Conservation (phyloP, 208 protist species). For the Herpetomonas muscarum region DNA sequence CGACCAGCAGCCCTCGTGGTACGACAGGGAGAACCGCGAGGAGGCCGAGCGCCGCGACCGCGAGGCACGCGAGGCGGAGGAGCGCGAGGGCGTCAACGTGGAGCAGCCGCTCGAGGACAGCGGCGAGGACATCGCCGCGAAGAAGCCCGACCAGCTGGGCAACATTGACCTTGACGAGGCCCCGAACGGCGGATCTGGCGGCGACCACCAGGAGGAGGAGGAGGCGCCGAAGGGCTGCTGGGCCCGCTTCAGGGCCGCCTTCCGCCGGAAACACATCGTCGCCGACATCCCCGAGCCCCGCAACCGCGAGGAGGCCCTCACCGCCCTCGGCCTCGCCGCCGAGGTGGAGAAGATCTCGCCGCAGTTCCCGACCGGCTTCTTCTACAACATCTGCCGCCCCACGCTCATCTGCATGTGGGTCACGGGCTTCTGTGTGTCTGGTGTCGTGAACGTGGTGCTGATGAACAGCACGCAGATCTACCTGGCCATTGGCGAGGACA, state of each 20-base stretch:
- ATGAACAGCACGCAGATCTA: constrained; percentile 41
- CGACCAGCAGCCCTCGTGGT: constrained; percentile 14
- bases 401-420: constrained; percentile 38
- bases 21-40: constrained; percentile 2
- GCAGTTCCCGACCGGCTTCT: constrained; percentile 35
- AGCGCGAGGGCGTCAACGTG: not conserved
- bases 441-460: constrained; percentile 24
- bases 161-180: not conserved
- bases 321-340: constrained; percentile 7
- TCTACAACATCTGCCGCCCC: constrained; percentile 27
- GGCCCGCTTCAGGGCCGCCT: constrained; percentile 6
- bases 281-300: not conserved
- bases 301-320: constrained; percentile 9
- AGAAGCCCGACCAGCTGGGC: not conserved
- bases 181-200: not conserved
- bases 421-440: constrained; percentile 29
- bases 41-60: not conserved
- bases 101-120: not conserved
- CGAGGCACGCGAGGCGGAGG: not conserved
- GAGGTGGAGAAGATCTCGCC: constrained; percentile 34
- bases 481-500: constrained; percentile 31
- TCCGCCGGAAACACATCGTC: not conserved
- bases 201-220: not conserved
- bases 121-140: not conserved
- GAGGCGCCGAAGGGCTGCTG: not conserved